These are phyloP conservation scores for Medicago truncatula DNA, from an alignment of 306 rosid genomes.

Conservation along the genomic window MtrunA17r5.0-ANR NC_053042.1:15610501-15611000, in stretches of 20 bases:
- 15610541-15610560: slow-evolving; percentile 93
- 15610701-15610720: slow-evolving; percentile 66
- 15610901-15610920: neutral
- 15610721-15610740: slow-evolving; percentile 88
- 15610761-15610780: slow-evolving; percentile 96
- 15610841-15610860: slow-evolving; percentile 64
- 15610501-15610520: slow-evolving; percentile 94
- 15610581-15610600: neutral
- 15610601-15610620: neutral
- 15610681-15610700: neutral
- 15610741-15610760: slow-evolving; percentile 99
- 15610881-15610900: neutral
- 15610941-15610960: neutral
- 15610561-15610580: slow-evolving; percentile 49
- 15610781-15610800: slow-evolving; percentile 96
- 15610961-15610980: neutral
- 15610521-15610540: slow-evolving; percentile 83
- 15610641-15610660: slow-evolving; percentile 13
- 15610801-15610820: slow-evolving; percentile 86
- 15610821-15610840: slow-evolving; percentile 88
- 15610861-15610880: slow-evolving; percentile 17
- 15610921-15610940: neutral
- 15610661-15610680: neutral
- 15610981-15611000: neutral
- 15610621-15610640: neutral